Evolutionary conservation across 352 stramenopile species (phyloP).

Genomic region (Phytophthora capsici): DNA sequence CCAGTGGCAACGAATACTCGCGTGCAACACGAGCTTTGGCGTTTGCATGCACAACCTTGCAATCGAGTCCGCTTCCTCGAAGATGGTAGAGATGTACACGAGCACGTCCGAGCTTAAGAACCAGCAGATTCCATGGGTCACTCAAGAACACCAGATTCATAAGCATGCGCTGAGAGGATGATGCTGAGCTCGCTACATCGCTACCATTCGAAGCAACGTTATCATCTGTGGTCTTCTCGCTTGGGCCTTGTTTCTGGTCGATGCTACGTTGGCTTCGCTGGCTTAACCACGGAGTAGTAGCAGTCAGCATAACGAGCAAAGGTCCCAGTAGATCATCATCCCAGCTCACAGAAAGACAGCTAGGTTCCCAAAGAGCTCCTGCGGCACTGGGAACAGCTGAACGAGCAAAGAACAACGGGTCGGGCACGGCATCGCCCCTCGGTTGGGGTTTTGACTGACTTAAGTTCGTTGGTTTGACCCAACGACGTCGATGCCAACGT

Average conservation of each 20-base stretch:
- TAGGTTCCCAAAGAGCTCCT: conserved; percentile 59
- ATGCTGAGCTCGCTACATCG: conserved; percentile 16
- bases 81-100: conserved; percentile 48
- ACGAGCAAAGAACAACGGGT: conserved; percentile 54
- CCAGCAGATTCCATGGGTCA: conserved; percentile 59
- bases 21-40: conserved; percentile 54
- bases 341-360: conserved; percentile 61
- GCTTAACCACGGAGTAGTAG: conserved; percentile 18
- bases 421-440: conserved; percentile 24
- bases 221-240: not conserved
- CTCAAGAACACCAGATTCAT: conserved; percentile 70
- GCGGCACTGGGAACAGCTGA: conserved; percentile 54
- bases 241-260: conserved; percentile 17
- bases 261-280: conserved; percentile 20
- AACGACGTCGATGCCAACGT: conserved; percentile 30
- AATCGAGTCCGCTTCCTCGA: conserved; percentile 24
- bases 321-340: conserved; percentile 51
- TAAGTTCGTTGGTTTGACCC: conserved; percentile 21
- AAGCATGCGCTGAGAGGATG: conserved; percentile 47
- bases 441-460: conserved; percentile 24
- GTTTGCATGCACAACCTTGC: conserved; percentile 58
- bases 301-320: conserved; percentile 33
- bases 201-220: conserved; percentile 1
- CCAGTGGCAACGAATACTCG: conserved; percentile 52
- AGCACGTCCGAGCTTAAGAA: conserved; percentile 55